Evolutionary conservation across 495 filamentous ascomycete genomes (phyloP), one percentile per base, ranked within the genome.

Genomic region (Parathielavia appendiculata): DNA sequence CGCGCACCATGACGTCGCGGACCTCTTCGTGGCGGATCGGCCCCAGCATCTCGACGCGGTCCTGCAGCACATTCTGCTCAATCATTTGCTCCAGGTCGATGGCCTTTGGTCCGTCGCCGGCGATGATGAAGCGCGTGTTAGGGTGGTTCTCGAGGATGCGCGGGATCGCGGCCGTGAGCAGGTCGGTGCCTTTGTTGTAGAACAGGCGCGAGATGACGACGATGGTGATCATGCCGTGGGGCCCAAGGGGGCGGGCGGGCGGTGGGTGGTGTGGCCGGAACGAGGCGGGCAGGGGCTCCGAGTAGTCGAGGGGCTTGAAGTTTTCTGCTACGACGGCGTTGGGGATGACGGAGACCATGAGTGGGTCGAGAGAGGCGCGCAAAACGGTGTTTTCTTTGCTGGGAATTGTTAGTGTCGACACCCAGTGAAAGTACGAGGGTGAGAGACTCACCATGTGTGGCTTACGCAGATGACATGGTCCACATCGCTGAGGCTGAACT

Each of bases 351-450:
- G 91, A 97, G 35, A 97, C 93, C 87, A 95, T 96, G 10, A 95
- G 74, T 9, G 93, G 95, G 69, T 98, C 95, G 13, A 98, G 81
- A 0, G 92, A 95, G 41, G 93, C 93, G 63, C 93, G 82, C 17
- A 98, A 84, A 34, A 97, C 93, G 1, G 93, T 98, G 69, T 98
- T 98, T 66, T 98, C 93, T 73, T 98, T 97, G 76, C 92, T 95
- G 38, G 16, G 51, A 56, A 35, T 34, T 38, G 10, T 13, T 13
- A 47, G 45, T 19, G 48, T 12, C 44, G 22, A 40, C 2, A 5
- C 16, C 0, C 9, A 6, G 13, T 26, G 2, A 53, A 32, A 2
- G 36, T 32, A 51, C 11, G n/a, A 40, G 39, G 30, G 51, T 26
- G 23, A 30, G 19, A 22, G 43, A 63, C 79, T 50, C 78, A 93